Evolutionary conservation across 345 rosid genomes (phyloP).

Genomic region (Luvunga scandens): DNA sequence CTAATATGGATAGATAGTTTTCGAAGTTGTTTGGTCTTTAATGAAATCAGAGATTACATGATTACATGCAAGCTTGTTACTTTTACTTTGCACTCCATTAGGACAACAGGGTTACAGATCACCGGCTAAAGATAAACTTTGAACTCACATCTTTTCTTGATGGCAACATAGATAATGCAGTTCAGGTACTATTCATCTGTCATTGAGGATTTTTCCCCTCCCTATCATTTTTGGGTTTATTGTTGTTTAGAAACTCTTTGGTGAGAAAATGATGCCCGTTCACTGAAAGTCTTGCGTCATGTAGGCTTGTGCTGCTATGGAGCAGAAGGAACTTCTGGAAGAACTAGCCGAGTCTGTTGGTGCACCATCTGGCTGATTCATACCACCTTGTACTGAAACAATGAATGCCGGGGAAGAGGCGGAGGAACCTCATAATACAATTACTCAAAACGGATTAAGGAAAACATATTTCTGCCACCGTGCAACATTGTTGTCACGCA

Average conservation of each 20-base stretch:
- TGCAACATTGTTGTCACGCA: background rate
- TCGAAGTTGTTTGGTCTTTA: background rate
- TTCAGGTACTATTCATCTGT: constrained; percentile 54
- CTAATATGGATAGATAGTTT: background rate
- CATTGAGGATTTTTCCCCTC: background rate
- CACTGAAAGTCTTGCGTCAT: constrained; percentile 16
- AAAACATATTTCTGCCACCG: background rate
- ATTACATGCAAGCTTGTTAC: constrained; percentile 11
- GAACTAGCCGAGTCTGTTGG: constrained; percentile 76
- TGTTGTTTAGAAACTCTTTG: background rate
- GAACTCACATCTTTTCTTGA: constrained; percentile 80
- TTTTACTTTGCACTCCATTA: constrained; percentile 19
- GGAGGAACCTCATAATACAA: background rate
- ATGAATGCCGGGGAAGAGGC: background rate
- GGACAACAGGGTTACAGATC: constrained; percentile 97
- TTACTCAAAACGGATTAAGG: background rate
- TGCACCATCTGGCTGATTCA: constrained; percentile 36
- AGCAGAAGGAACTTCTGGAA: constrained; percentile 86
- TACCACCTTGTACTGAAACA: background rate
- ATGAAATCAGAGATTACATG: background rate
- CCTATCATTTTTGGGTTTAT: background rate
- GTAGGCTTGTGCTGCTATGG: constrained; percentile 78
- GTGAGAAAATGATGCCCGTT: background rate
- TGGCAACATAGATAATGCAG: constrained; percentile 72
- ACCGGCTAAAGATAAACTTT: constrained; percentile 87